phyloP scores from a whole-genome alignment of 192 early-diverging fungal species.

The Umbelopsis vinacea region DNA sequence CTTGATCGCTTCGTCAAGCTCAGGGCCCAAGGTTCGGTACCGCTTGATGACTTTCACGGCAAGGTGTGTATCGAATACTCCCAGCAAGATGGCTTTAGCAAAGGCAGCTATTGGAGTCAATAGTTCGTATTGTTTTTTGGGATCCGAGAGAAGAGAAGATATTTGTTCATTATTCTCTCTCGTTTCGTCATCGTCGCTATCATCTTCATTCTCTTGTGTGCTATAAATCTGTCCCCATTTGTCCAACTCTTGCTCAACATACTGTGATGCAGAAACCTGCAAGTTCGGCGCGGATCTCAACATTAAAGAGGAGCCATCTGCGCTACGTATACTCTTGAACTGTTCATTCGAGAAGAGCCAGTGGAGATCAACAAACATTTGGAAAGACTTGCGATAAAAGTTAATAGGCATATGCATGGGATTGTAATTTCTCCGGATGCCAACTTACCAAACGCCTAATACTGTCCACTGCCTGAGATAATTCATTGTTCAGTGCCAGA shows the following conservation, averaged over 20 bases:
- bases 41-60: slow-evolving; percentile 36
- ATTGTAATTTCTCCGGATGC: neutral
- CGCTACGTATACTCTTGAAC: slow-evolving; percentile 33
- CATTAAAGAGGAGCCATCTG: slow-evolving; percentile 33
- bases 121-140: slow-evolving; percentile 36
- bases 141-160: neutral
- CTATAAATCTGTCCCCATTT: neutral
- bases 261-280: slow-evolving; percentile 43
- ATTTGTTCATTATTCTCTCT: slow-evolving; percentile 4
- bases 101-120: slow-evolving; percentile 44
- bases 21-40: slow-evolving; percentile 42
- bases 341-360: slow-evolving; percentile 55
- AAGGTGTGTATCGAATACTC: slow-evolving; percentile 46
- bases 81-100: slow-evolving; percentile 46
- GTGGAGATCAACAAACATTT: slow-evolving; percentile 50
- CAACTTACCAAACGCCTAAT: neutral
- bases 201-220: slow-evolving; percentile 19
- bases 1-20: slow-evolving; percentile 53
- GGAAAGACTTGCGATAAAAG: slow-evolving; percentile 39
- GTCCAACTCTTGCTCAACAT: slow-evolving; percentile 42
- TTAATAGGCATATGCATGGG: neutral
- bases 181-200: slow-evolving; percentile 30
- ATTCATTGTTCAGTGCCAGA: neutral
- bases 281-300: slow-evolving; percentile 37
- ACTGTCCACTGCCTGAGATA: neutral